A percentile compares a stretch with the other conserved stretches of the same genome.
Evolutionary conservation across 306 rosid species (phyloP).

Genomic region (Malus fusca): DNA sequence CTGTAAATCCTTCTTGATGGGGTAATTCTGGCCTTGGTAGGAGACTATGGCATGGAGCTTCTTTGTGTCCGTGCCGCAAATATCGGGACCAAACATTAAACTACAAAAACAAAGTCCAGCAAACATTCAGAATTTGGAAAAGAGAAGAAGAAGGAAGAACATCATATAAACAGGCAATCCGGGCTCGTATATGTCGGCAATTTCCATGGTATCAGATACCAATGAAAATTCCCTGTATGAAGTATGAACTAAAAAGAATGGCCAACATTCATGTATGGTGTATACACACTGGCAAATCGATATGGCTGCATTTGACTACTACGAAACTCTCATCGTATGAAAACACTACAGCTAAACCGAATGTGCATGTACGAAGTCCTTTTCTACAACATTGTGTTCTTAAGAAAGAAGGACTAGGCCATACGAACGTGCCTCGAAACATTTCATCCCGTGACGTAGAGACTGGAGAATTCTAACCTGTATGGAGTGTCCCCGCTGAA

Average conservation of each 20-base stretch:
- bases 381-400: background rate
- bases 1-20: conserved; percentile 81
- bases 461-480: conserved; percentile 38
- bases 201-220: background rate
- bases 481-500: conserved; percentile 93
- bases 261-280: background rate
- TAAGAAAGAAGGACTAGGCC: background rate
- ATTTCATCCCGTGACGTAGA: background rate
- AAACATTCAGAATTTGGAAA: background rate
- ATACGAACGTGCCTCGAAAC: background rate
- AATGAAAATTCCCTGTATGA: background rate
- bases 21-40: conserved; percentile 96
- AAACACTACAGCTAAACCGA: background rate
- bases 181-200: background rate
- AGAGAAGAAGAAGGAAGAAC: conserved; percentile 15
- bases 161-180: background rate
- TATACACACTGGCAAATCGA: background rate
- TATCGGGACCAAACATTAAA: conserved; percentile 95
- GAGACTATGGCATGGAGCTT: conserved; percentile 86
- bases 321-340: background rate
- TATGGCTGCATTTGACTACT: background rate
- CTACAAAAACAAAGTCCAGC: conserved; percentile 35
- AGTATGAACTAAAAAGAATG: background rate
- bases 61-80: conserved; percentile 90
- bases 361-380: background rate